These are phyloP conservation scores for Neurospora sp. DNA, from an alignment of 495 filamentous ascomycete genomes.

Conservation along the genomic window DNA sequence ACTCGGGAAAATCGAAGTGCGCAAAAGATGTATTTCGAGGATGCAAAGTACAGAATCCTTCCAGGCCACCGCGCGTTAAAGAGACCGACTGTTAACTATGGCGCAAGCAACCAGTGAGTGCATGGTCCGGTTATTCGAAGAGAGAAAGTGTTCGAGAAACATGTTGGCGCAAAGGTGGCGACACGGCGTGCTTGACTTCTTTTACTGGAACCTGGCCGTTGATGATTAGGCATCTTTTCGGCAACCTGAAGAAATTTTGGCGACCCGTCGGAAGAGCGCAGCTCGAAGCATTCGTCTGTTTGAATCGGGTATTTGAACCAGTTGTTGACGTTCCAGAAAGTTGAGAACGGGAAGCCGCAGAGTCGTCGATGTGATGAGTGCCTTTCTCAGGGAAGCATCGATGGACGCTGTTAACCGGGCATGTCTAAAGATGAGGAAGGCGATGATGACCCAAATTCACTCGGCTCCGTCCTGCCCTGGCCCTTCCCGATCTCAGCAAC, in stretches of 20 bases:
- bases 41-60: background rate
- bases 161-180: background rate
- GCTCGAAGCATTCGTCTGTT: background rate
- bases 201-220: background rate
- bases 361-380: background rate
- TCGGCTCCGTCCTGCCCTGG: too few species aligned
- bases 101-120: background rate
- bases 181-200: background rate
- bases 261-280: background rate
- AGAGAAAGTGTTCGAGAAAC: background rate
- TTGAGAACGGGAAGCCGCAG: background rate
- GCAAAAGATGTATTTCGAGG: background rate
- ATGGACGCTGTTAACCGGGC: background rate
- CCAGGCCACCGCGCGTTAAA: background rate
- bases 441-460: too few species aligned
- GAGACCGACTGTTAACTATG: background rate
- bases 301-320: background rate
- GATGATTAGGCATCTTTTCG: background rate
- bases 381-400: background rate
- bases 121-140: background rate
- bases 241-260: background rate
- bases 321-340: background rate
- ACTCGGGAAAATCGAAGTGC: background rate
- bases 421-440: background rate
- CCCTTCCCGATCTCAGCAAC: too few species aligned